phyloP scores from a whole-genome alignment of 805 yeast species.

The Clavispora carvajalis region DNA sequence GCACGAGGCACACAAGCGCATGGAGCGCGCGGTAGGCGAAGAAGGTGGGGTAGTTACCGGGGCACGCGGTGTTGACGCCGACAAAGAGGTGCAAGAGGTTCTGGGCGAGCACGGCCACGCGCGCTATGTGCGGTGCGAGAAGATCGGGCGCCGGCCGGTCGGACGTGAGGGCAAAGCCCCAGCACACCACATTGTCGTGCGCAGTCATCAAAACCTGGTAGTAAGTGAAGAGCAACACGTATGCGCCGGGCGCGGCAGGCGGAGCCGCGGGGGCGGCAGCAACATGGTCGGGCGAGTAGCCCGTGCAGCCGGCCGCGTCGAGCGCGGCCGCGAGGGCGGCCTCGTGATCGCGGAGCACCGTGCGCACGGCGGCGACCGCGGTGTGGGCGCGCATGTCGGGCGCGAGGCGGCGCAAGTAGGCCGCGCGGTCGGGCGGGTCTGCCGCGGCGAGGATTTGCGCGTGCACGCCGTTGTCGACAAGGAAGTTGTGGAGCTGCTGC shows the following conservation, averaged over 20 bases:
- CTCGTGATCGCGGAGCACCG: constrained; percentile 35
- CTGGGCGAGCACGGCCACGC: constrained; percentile 42
- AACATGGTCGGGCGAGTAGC: constrained; percentile 9
- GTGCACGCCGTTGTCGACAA: constrained; percentile 23
- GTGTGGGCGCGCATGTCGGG: not conserved
- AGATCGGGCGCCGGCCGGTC: not conserved
- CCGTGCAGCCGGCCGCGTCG: constrained; percentile 33
- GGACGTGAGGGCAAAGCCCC: constrained; percentile 16
- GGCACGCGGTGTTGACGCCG: constrained; percentile 29
- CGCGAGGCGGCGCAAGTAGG: constrained; percentile 1
- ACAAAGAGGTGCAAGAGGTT: constrained; percentile 43
- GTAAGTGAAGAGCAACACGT: constrained; percentile 40
- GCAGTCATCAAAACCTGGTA: constrained; percentile 47
- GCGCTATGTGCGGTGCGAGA: constrained; percentile 33
- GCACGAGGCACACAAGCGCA: constrained; percentile 43
- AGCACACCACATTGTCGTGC: constrained; percentile 48
- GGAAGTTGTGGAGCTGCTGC: constrained; percentile 42
- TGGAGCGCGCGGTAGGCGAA: constrained; percentile 51
- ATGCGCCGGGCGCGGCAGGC: too few species aligned
- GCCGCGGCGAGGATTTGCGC: constrained; percentile 7
- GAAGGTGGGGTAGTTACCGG: constrained; percentile 43
- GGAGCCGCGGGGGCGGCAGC: constrained; percentile 21
- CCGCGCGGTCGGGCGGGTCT: constrained; percentile 4
- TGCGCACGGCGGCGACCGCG: not conserved
- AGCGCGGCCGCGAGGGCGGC: constrained; percentile 35